phyloP scores from a whole-genome alignment of 129 eudicot species.

The Flaveria sonorensis region DNA sequence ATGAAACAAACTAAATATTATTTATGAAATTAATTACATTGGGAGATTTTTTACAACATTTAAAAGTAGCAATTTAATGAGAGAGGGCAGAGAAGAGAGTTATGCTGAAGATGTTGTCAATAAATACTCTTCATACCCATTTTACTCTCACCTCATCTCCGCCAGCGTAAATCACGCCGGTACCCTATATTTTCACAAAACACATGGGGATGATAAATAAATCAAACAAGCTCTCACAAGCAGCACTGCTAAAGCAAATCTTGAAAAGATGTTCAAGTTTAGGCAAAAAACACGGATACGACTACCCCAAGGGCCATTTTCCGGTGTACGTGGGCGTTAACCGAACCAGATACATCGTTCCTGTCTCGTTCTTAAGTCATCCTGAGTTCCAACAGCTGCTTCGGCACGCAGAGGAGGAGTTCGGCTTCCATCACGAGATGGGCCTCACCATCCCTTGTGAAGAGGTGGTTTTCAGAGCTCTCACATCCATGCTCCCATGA shows the following conservation, averaged over 20 bases:
- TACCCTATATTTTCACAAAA: neutral
- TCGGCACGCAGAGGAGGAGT: conserved; percentile 83
- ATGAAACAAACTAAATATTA: too few species aligned
- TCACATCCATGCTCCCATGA: conserved; percentile 75
- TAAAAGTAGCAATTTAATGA: too few species aligned
- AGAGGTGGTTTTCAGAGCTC: conserved; percentile 75
- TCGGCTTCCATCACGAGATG: conserved; percentile 82
- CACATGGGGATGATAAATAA: conserved; percentile 55
- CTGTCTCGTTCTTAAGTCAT: conserved; percentile 67
- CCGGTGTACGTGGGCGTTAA: conserved; percentile 85
- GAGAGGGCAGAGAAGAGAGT: neutral
- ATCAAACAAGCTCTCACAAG: conserved; percentile 58
- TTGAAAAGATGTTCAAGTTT: conserved; percentile 69
- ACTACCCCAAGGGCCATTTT: conserved; percentile 90
- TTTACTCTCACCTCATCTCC: conserved; percentile 27
- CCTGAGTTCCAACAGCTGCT: conserved; percentile 85
- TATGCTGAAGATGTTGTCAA: conserved; percentile 30
- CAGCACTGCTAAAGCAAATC: conserved; percentile 69
- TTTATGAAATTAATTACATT: too few species aligned
- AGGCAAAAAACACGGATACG: conserved; percentile 66
- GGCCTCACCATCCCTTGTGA: conserved; percentile 90
- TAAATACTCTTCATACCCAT: conserved; percentile 49
- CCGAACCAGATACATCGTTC: conserved; percentile 68
- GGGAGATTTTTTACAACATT: too few species aligned
- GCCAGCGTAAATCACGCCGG: neutral